A percentile compares a stretch with the other conserved stretches of the same genome.
These are phyloP conservation scores for Otatea glauca DNA, from an alignment of 176 grass and related monocot genomes.

Conservation along the genomic window DNA sequence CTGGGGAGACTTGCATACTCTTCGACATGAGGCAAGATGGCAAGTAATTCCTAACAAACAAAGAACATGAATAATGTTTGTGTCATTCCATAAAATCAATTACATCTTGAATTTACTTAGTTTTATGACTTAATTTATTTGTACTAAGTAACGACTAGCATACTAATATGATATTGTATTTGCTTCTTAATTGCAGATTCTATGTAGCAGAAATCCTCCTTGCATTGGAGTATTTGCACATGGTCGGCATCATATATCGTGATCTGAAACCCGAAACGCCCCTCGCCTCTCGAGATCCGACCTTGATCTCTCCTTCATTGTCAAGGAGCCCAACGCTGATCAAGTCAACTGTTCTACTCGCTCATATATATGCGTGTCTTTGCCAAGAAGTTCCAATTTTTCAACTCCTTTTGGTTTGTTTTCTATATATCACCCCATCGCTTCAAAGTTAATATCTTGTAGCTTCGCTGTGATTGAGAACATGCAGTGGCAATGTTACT, in stretches of 20 bases:
- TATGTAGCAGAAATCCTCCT: constrained; percentile 91
- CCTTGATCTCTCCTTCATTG: constrained; percentile 74
- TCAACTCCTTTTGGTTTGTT: background rate
- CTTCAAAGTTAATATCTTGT: background rate
- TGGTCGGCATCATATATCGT: constrained; percentile 89
- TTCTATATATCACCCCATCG: background rate
- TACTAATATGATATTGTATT: constrained; percentile 24
- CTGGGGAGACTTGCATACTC: constrained; percentile 77
- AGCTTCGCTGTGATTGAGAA: constrained; percentile 5
- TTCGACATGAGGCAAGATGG: constrained; percentile 73
- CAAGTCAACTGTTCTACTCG: constrained; percentile 16
- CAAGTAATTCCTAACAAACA: constrained; percentile 83
- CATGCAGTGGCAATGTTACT: background rate
- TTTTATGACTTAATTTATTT: constrained; percentile 28
- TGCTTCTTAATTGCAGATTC: constrained; percentile 58
- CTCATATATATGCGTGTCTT: background rate
- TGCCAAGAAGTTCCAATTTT: background rate
- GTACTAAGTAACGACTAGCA: background rate
- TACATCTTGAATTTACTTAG: too few relatives aligned
- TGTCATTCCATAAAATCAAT: background rate
- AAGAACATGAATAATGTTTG: background rate
- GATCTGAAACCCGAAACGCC: constrained; percentile 89
- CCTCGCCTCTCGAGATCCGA: too few relatives aligned
- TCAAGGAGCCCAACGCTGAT: constrained; percentile 55
- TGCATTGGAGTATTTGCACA: constrained; percentile 89